Base-by-base conservation (phyloP, 2,329 filamentous ascomycete species). In the Aspergillus puulaauensis region DNA sequence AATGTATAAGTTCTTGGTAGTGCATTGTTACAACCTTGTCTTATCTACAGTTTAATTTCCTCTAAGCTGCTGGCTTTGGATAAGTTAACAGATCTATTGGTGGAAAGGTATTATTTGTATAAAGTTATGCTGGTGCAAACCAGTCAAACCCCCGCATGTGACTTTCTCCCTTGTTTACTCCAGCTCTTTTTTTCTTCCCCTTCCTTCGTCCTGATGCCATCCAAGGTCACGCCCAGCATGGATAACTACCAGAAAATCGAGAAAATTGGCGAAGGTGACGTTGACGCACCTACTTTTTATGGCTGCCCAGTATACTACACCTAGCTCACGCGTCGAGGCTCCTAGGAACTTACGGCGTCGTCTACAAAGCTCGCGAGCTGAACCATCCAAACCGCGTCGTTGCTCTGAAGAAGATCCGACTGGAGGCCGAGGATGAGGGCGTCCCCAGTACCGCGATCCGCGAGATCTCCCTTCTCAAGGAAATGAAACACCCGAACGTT, bases 161-260 rank as follows among this genome's bases (percentile, higher is more conserved):
- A 37, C 35, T 37, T 37, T 37, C 35, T 37, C 35, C 35, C 15
- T 37, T 37, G 27, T 31, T 31, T 31, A 31, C 27, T 31, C 0
- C 9, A 31, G 12, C 35, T n/a, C 35, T 37, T 37, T n/a, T 12
- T 37, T 7, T n/a, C 15, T 15, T 37, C 14, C 15, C 35, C 14
- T 37, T n/a, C 35, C 35, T 6, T 37, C 35, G 15, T 6, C 35
- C 35, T n/a, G 33, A 2, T 37, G 2, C 14, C 12, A 37, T n/a
- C 35, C 12, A 37, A 37, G 6, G 35, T n/a, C 35, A 1, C 35
- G 35, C 15, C 35, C 35, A 74, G 61, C 65, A 96, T 96, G 92
- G 91, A 96, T 77, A 96, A 96, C 79, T 96, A 96, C 77, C 90
- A 96, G 79, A 96, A 96, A 80, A 85, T 96, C 70, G 92, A 96